Conservation (phyloP, 2,329 filamentous ascomycete species). For the Sporothrix globosa region DNA sequence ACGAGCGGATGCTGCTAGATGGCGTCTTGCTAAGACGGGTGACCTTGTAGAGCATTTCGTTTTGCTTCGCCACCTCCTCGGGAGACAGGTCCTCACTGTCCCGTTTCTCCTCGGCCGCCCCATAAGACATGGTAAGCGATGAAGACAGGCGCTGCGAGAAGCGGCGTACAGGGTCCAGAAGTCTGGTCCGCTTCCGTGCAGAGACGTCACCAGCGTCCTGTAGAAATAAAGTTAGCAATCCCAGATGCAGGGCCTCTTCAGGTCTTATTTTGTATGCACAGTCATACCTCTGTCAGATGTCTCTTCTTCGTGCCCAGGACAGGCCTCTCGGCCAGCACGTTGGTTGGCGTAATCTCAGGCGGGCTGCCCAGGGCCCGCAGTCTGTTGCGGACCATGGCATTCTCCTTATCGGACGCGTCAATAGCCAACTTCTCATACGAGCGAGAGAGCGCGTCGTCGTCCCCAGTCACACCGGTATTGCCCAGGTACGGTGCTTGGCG, state of each 20-base stretch:
- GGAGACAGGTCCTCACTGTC: conserved; percentile 27
- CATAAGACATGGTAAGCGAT: conserved; percentile 29
- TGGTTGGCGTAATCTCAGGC: neutral
- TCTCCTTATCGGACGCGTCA: conserved; percentile 30
- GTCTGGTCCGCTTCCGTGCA: conserved; percentile 33
- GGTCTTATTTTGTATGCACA: neutral
- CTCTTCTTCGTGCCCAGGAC: conserved; percentile 30
- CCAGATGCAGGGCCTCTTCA: neutral
- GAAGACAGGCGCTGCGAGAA: conserved; percentile 35
- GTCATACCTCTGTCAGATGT: conserved; percentile 27
- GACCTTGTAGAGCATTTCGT: conserved; percentile 30
- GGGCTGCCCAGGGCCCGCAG: conserved; percentile 3
- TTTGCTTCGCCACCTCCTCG: conserved; percentile 33
- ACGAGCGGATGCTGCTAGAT: conserved; percentile 26
- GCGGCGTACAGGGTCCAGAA: conserved; percentile 34
- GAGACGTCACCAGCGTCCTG: neutral
- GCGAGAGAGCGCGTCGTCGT: conserved; percentile 5
- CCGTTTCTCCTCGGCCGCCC: conserved; percentile 6
- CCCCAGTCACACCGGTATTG: conserved; percentile 2
- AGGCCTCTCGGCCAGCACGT: neutral
- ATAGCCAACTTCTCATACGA: conserved; percentile 28
- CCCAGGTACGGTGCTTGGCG: conserved; percentile 23
- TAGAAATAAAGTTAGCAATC: neutral
- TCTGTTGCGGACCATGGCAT: conserved; percentile 19
- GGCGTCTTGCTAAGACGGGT: conserved; percentile 15